A percentile compares a stretch with the other conserved stretches of the same genome.
phyloP scores from a whole-genome alignment of 176 grass and related monocot genomes.

The Ensete glaucum region DNA sequence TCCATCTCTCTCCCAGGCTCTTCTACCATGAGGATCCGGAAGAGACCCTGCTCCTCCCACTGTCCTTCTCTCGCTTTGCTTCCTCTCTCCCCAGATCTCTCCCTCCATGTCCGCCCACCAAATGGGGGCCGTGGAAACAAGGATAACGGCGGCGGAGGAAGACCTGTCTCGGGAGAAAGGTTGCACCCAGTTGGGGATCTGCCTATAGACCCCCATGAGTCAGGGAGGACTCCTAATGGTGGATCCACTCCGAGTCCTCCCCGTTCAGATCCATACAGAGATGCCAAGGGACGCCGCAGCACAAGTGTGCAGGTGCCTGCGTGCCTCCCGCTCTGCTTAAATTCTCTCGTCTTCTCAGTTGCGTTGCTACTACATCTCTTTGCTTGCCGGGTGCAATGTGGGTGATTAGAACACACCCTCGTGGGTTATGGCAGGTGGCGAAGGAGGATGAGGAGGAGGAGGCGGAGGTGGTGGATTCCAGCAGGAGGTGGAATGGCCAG shows the following conservation, averaged over 20 bases:
- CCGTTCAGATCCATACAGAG: background rate
- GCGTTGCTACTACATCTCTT: background rate
- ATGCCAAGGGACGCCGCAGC: no score
- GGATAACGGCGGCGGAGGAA: background rate
- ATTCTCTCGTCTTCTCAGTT: background rate
- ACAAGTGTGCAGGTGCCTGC: no score
- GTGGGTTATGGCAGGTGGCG: background rate
- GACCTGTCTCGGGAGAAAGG: background rate
- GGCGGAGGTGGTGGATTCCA: constrained; percentile 15
- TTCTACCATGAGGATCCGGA: no score
- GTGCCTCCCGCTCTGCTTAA: no score
- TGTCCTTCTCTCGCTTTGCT: no score
- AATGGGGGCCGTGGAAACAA: background rate
- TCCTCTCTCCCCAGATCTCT: no score
- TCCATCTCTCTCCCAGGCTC: no score
- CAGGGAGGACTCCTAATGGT: no score
- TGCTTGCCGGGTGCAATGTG: background rate
- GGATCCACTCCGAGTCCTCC: background rate
- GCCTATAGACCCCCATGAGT: no score
- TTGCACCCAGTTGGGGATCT: constrained; percentile 56
- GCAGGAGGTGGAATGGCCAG: background rate
- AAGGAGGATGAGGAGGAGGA: background rate
- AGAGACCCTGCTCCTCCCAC: no score
- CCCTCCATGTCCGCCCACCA: no score
- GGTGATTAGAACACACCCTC: background rate